A percentile compares a stretch with the other conserved stretches of the same genome.
These are phyloP conservation scores for Starmera dryadoides DNA, from an alignment of 805 yeast genomes.

Conservation along the genomic window DNA sequence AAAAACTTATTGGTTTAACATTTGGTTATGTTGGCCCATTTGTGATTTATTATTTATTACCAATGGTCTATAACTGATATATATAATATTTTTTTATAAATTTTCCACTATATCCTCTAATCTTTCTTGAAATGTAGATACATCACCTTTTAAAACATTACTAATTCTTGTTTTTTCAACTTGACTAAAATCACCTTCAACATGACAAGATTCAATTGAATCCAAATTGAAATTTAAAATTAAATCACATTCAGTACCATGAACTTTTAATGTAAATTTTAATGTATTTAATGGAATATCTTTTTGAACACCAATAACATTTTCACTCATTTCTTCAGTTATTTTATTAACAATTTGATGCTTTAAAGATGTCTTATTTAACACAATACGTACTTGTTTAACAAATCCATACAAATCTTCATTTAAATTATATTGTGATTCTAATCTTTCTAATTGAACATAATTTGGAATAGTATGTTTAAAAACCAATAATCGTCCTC, in stretches of 20 bases:
- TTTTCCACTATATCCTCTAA: constrained; percentile 9
- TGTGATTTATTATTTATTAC: constrained; percentile 30
- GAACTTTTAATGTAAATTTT: constrained; percentile 9
- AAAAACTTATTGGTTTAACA: constrained; percentile 63
- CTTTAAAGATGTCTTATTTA: constrained; percentile 12
- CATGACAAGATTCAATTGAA: constrained; percentile 8
- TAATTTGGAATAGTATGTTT: constrained; percentile 30
- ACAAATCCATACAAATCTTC: constrained; percentile 7
- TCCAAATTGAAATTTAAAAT: constrained; percentile 10
- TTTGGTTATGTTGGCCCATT: constrained; percentile 52
- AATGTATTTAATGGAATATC: constrained; percentile 13
- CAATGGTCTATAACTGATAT: background rate
- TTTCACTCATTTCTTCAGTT: background rate
- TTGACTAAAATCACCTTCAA: constrained; percentile 13
- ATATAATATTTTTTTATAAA: background rate
- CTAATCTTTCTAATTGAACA: constrained; percentile 11
- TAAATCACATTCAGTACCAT: constrained; percentile 5
- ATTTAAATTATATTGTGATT: constrained; percentile 12
- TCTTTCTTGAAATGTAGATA: constrained; percentile 7
- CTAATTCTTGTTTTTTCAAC: constrained; percentile 14
- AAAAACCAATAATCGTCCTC: constrained; percentile 24
- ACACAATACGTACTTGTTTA: constrained; percentile 5
- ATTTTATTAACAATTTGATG: constrained; percentile 15
- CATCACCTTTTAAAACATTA: constrained; percentile 14
- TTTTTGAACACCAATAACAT: constrained; percentile 11